These are phyloP conservation scores for Malassezia psittaci DNA, from an alignment of 1,284 basidiomycete genomes.

Conservation along the genomic window DNA sequence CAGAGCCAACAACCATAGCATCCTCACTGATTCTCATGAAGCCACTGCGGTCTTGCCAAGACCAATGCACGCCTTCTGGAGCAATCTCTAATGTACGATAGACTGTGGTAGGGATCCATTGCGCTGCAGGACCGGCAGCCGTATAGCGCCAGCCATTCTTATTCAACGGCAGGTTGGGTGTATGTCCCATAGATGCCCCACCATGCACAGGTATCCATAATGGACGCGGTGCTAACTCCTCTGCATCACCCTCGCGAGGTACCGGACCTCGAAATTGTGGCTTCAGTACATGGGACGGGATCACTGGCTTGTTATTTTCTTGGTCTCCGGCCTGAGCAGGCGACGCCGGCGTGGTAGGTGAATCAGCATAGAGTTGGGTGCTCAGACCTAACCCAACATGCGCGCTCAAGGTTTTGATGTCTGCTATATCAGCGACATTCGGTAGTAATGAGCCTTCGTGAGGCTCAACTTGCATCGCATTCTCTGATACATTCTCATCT, in stretches of 20 bases:
- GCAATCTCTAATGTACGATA: constrained; percentile 34
- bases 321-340: not conserved
- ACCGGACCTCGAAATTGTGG: constrained; percentile 30
- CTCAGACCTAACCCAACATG: constrained; percentile 3
- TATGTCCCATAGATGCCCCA: constrained; percentile 21
- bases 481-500: no score
- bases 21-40: constrained; percentile 69
- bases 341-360: not conserved
- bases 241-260: constrained; percentile 27
- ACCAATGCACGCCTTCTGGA: constrained; percentile 38
- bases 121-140: constrained; percentile 33
- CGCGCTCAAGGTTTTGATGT: not conserved
- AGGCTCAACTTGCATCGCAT: no score
- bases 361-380: not conserved
- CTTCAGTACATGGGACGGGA: constrained; percentile 21
- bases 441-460: no score
- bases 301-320: not conserved
- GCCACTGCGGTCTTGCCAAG: constrained; percentile 58
- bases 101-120: constrained; percentile 27
- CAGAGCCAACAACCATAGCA: constrained; percentile 65
- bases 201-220: constrained; percentile 17
- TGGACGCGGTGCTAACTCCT: constrained; percentile 30
- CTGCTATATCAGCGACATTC: no score
- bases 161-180: constrained; percentile 35
- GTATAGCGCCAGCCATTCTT: constrained; percentile 41